A percentile compares a stretch with the other conserved stretches of the same genome.
These are phyloP conservation scores for Aspergillus proliferans DNA, from an alignment of 2,329 filamentous ascomycete species.

Conservation along the genomic window DNA sequence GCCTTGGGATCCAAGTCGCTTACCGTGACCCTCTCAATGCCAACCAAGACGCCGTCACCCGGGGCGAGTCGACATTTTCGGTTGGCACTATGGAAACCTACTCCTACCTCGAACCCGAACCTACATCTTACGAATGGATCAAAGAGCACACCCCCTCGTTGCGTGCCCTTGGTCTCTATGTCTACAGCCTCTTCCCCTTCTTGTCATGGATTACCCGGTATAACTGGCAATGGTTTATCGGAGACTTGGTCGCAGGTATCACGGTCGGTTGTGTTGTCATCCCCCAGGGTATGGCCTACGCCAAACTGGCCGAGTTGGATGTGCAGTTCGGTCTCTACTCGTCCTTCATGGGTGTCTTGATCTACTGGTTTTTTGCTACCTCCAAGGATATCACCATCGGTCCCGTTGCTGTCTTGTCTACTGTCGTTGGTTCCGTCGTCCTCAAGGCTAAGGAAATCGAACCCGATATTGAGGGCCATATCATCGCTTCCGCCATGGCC, in stretches of 20 bases:
- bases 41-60: conserved; percentile 57
- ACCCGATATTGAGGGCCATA: conserved; percentile 52
- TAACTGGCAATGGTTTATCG: conserved; percentile 80
- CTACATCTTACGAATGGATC: conserved; percentile 69
- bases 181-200: conserved; percentile 76
- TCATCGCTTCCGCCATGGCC: conserved; percentile 71
- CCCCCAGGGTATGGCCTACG: conserved; percentile 97
- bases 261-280: conserved; percentile 76
- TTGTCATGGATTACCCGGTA: conserved; percentile 82
- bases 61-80: conserved; percentile 75
- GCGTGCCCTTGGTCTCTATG: conserved; percentile 53
- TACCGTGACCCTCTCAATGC: conserved; percentile 53
- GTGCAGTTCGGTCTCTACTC: conserved; percentile 85
- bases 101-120: conserved; percentile 76
- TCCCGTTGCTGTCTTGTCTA: conserved; percentile 94
- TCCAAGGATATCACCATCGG: conserved; percentile 98
- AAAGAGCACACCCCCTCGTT: conserved; percentile 55
- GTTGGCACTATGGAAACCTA: conserved; percentile 68
- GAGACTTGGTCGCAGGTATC: conserved; percentile 75
- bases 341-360: conserved; percentile 88
- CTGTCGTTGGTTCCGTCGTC: conserved; percentile 78
- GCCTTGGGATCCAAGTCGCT: conserved; percentile 74
- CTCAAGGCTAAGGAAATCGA: conserved; percentile 52
- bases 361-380: conserved; percentile 98
- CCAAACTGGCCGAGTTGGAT: conserved; percentile 70